A percentile compares a stretch with the other conserved stretches of the same genome.
Conservation (phyloP, 2,329 filamentous ascomycete species). For the Fusarium metavorans region DNA sequence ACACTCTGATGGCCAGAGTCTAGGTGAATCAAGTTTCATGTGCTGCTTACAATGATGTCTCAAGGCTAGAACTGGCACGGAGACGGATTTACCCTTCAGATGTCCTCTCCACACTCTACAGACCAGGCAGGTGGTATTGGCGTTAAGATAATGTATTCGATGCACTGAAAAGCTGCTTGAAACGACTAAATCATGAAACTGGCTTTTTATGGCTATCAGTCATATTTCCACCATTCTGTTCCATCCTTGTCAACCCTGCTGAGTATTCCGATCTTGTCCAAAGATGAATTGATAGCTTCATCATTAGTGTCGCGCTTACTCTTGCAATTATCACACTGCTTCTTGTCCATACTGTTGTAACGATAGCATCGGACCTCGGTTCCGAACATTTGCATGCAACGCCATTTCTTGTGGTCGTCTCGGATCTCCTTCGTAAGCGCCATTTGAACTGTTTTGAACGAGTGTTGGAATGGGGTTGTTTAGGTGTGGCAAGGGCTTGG, state of each 20-base stretch:
- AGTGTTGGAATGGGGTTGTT: not conserved
- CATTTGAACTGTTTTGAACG: not conserved
- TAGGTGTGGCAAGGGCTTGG: not conserved
- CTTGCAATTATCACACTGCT: constrained; percentile 28
- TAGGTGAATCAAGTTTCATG: not conserved
- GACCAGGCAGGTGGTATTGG: not conserved
- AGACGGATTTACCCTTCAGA: not conserved
- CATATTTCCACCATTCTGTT: constrained; percentile 22
- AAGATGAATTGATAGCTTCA: constrained; percentile 24
- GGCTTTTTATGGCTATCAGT: not conserved
- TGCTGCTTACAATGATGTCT: not conserved
- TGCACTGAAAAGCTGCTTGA: not conserved
- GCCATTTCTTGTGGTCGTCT: constrained; percentile 27
- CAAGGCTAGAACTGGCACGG: not conserved
- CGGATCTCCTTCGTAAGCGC: constrained; percentile 14
- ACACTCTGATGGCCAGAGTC: not conserved
- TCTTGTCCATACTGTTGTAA: constrained; percentile 19
- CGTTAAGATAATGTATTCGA: not conserved
- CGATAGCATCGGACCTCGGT: not conserved
- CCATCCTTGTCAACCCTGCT: constrained; percentile 19
- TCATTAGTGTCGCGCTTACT: constrained; percentile 23
- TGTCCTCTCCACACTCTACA: not conserved
- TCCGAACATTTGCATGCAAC: constrained; percentile 5
- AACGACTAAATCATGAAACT: not conserved
- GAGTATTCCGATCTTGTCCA: constrained; percentile 30